Conservation (phyloP, 352 stramenopile genomes). For the Elongisporangium prolatum region DNA sequence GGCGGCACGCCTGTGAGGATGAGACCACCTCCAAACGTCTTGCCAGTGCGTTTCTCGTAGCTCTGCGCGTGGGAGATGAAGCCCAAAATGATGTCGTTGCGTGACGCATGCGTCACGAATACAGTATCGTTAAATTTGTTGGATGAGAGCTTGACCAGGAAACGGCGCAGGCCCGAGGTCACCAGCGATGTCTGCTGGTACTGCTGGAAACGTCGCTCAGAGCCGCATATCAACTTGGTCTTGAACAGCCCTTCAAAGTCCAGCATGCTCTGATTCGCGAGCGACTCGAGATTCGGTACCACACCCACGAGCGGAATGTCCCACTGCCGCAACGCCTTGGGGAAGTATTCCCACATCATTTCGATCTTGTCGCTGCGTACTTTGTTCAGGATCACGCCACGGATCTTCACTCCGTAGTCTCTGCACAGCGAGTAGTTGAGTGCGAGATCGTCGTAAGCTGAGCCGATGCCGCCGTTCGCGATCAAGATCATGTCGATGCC, state of each 20-base stretch:
- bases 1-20: conserved; percentile 84
- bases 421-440: conserved; percentile 93
- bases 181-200: conserved; percentile 79
- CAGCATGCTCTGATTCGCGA: conserved; percentile 81
- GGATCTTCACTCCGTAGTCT: conserved; percentile 90
- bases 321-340: conserved; percentile 79
- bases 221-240: conserved; percentile 52
- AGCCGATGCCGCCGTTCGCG: conserved; percentile 95
- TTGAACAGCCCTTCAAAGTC: conserved; percentile 89
- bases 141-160: conserved; percentile 77
- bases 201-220: conserved; percentile 62
- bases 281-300: conserved; percentile 71
- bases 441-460: conserved; percentile 90
- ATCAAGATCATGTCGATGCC: conserved; percentile 94
- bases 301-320: conserved; percentile 77
- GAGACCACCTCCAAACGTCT: conserved; percentile 77
- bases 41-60: conserved; percentile 60
- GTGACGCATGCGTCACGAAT: conserved; percentile 87
- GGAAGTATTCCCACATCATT: conserved; percentile 87
- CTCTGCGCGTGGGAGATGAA: conserved; percentile 80
- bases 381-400: conserved; percentile 97
- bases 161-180: conserved; percentile 78
- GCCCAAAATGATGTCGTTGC: conserved; percentile 89
- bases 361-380: conserved; percentile 76
- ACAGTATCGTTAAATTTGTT: conserved; percentile 74